Conservation (phyloP, 148 eudicot species). For the Chenopodium formosanum region DNA sequence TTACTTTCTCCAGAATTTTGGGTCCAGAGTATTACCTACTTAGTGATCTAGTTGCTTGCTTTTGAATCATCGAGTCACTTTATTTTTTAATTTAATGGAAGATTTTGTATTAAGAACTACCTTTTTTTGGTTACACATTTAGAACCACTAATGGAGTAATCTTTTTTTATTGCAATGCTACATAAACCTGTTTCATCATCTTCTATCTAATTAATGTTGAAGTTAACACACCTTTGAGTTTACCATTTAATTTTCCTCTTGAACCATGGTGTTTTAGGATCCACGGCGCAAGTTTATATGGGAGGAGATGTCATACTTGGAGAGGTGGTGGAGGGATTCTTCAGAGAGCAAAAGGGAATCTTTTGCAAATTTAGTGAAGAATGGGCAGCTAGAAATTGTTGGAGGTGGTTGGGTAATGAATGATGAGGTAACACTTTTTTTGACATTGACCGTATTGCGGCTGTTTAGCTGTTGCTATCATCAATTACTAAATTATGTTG, state of each 20-base stretch:
- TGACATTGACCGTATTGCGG: background rate
- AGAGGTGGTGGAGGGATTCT: constrained; percentile 99
- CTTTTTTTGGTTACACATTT: background rate
- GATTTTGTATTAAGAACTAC: background rate
- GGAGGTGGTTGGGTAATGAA: constrained; percentile 99
- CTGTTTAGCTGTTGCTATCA: background rate
- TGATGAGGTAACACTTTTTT: constrained; percentile 68
- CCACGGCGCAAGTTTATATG: constrained; percentile 90
- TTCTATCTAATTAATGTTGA: constrained; percentile 8
- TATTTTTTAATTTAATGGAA: background rate
- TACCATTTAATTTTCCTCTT: background rate
- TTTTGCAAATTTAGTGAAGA: constrained; percentile 60
- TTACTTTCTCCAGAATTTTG: background rate
- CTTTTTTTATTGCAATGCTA: background rate
- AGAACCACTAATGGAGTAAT: background rate
- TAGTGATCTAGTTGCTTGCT: background rate
- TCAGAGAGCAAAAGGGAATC: constrained; percentile 61
- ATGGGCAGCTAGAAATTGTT: constrained; percentile 92
- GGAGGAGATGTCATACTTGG: constrained; percentile 99
- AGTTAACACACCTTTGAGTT: background rate
- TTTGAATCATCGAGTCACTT: background rate
- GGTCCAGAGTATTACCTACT: background rate
- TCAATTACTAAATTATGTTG: background rate
- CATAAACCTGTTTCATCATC: background rate
- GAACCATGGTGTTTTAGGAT: constrained; percentile 53